Conservation (phyloP, 139 green algal genomes). For the Chloropicon primus region DNA sequence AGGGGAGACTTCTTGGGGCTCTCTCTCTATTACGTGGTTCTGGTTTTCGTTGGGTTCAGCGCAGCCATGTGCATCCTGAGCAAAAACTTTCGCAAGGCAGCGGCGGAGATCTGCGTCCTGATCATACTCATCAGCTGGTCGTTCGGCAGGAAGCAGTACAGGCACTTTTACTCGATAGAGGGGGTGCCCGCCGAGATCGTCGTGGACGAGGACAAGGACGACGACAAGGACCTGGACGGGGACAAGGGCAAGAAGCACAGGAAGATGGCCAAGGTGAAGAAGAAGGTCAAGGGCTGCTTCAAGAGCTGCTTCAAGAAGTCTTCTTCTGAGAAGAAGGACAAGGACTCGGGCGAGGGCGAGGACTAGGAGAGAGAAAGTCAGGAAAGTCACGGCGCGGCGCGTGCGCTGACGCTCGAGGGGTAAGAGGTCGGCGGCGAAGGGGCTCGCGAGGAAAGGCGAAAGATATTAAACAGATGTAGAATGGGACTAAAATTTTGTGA, state of each 20-base stretch:
- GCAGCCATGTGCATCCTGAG: neutral
- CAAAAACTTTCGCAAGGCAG: neutral
- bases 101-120: neutral
- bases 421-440: no score
- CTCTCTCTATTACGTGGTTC: neutral
- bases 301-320: neutral
- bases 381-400: no score
- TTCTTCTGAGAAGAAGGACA: no score
- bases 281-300: neutral
- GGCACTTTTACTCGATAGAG: neutral
- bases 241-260: neutral
- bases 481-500: no score
- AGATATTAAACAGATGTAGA: no score
- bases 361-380: no score
- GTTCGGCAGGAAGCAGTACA: neutral
- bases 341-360: no score
- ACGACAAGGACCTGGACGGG: neutral
- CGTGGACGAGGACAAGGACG: neutral
- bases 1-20: neutral
- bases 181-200: neutral
- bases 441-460: no score
- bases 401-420: no score
- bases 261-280: slow-evolving; percentile 1
- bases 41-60: neutral
- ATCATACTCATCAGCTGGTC: neutral